Base-by-base conservation (phyloP, 257 asterid species). In the Phtheirospermum japonicum region DNA sequence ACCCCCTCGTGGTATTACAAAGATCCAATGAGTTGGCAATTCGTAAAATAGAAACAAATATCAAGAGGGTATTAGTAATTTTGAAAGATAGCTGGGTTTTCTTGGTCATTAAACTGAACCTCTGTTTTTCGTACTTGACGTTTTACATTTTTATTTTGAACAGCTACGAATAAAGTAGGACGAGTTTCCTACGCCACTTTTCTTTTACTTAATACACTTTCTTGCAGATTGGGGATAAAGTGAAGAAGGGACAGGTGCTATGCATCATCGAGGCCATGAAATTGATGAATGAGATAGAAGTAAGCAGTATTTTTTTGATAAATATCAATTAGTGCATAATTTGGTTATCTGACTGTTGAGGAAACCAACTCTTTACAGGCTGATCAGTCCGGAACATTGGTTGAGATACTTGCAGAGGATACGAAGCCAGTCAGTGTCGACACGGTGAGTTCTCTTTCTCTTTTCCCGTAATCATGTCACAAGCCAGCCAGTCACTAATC, bases 261-360 rank as follows among this genome's bases (percentile, higher is more conserved):
- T 86, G 91, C 85, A 81, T 86, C 45, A 73, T 83, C 60, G 89
- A 86, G 70, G 91, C 94, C 56, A 85, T 85, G 90, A 85, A 85
- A 68, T 70, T 85, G 85, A 83, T 85, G 94, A 85, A 85, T 63
- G 94, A 85, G 71, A 83, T 83, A 34, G 94, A 85, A 75, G 94
- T 85, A 75, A 81, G 80, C 63, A 43, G 12, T 50, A 50, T 0
- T 3, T 50, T 55, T 45, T 7, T 23, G 28, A 23, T 32, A 49
- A 19, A 36, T 49, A 49, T 17, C 3, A 9, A 3, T 17, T 49
- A 17, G 31, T 19, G 2, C 31, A 17, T 11, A 37, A 52, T 56
- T 46, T 46, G 23, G 64, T 18, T 7, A 43, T 12, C 30, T 45
- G 2, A n/a, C n/a, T n/a, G n/a, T n/a, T n/a, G n/a, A n/a, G n/a